Percentiles rank a stretch among this genome's conserved stretches.
Evolutionary conservation across 345 rosid genomes (phyloP).

Genomic region (Lumnitzera littorea): DNA sequence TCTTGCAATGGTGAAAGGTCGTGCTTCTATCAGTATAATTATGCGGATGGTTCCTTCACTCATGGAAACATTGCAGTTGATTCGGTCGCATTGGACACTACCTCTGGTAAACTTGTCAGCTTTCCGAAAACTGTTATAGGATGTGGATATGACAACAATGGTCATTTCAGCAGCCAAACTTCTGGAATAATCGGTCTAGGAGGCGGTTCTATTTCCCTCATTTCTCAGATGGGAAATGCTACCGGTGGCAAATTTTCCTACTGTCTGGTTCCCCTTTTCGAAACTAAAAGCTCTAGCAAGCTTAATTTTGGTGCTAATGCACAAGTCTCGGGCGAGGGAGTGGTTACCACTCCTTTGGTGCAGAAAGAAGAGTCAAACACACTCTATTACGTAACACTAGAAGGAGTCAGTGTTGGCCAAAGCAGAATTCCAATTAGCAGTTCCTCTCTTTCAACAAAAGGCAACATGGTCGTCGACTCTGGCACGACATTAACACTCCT

Average conservation of each 20-base stretch:
- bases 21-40: slow-evolving; percentile 12
- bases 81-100: slow-evolving; percentile 9
- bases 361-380: slow-evolving; percentile 19
- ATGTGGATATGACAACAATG: slow-evolving; percentile 18
- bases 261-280: slow-evolving; percentile 34
- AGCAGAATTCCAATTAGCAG: background rate
- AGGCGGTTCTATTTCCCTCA: slow-evolving; percentile 10
- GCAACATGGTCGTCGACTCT: slow-evolving; percentile 13
- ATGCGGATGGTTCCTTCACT: slow-evolving; percentile 7
- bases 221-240: slow-evolving; percentile 9
- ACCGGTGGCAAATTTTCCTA: slow-evolving; percentile 44
- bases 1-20: background rate
- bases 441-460: background rate
- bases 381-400: slow-evolving; percentile 40
- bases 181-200: slow-evolving; percentile 25
- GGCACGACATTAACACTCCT: slow-evolving; percentile 31
- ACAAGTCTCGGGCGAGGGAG: slow-evolving; percentile 5
- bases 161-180: background rate
- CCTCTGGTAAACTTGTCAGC: background rate
- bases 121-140: slow-evolving; percentile 10
- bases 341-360: slow-evolving; percentile 35
- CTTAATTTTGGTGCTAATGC: slow-evolving; percentile 11
- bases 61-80: slow-evolving; percentile 11
- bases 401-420: slow-evolving; percentile 29
- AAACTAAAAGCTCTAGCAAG: slow-evolving; percentile 22